A percentile compares a stretch with the other conserved stretches of the same genome.
These are phyloP conservation scores for Phytophthora podocarpi DNA, from an alignment of 352 stramenopile genomes.

Conservation along the genomic window DNA sequence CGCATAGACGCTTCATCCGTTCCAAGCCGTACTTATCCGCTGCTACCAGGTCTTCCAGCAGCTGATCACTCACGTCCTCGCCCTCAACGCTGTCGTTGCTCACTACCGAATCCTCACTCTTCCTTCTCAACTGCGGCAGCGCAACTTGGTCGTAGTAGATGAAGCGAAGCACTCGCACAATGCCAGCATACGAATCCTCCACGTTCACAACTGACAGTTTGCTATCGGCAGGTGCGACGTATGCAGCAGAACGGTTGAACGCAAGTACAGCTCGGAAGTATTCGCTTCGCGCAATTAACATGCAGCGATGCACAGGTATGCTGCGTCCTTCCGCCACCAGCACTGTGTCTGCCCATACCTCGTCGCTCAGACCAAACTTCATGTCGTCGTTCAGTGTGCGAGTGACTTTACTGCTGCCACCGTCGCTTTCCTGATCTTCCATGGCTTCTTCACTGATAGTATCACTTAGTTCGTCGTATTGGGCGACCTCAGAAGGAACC, in stretches of 20 bases:
- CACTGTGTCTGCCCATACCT: conserved; percentile 53
- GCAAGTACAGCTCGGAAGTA: conserved; percentile 70
- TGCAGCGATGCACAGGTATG: conserved; percentile 64
- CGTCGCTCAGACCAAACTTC: conserved; percentile 51
- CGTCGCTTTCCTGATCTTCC: neutral
- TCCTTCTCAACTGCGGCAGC: conserved; percentile 6
- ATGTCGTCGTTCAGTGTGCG: conserved; percentile 50
- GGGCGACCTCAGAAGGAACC: neutral
- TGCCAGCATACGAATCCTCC: conserved; percentile 54
- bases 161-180: conserved; percentile 69
- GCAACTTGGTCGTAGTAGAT: conserved; percentile 70
- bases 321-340: conserved; percentile 49
- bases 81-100: no score
- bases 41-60: conserved; percentile 77
- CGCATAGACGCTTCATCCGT: conserved; percentile 72
- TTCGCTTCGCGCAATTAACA: conserved; percentile 66
- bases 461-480: conserved; percentile 18
- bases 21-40: conserved; percentile 76
- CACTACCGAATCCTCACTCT: no score
- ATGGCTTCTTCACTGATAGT: conserved; percentile 1
- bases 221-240: neutral
- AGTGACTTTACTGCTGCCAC: neutral
- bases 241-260: conserved; percentile 29
- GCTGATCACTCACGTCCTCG: conserved; percentile 31
- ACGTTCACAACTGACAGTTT: conserved; percentile 40